Conservation (phyloP, 495 filamentous ascomycete genomes). For the Hypoxylon fuscum region DNA sequence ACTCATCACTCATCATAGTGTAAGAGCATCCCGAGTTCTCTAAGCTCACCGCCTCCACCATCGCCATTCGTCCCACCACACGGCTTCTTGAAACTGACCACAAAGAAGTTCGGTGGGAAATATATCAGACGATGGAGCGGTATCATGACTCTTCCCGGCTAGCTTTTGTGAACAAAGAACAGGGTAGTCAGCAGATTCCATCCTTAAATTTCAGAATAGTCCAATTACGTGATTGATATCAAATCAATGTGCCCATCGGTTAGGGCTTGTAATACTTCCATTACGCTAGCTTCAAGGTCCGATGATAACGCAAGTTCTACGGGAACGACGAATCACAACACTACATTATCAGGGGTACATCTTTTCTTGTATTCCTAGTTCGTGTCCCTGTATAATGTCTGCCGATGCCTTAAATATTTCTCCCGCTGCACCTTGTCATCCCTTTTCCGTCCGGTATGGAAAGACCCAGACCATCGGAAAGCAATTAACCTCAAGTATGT, state of each 20-base stretch:
- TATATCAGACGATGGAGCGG: conserved; percentile 1
- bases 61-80: conserved; percentile 20
- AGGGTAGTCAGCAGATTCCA: neutral
- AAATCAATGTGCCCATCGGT: conserved; percentile 6
- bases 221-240: conserved; percentile 11
- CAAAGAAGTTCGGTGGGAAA: conserved; percentile 3
- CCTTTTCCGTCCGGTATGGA: conserved; percentile 1
- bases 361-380: neutral
- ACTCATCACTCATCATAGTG: too few relatives aligned
- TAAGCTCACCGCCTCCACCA: conserved; percentile 22
- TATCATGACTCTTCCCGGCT: conserved; percentile 7
- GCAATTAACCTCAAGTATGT: neutral
- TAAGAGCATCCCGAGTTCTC: conserved; percentile 6
- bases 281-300: conserved; percentile 1
- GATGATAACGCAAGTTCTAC: conserved; percentile 12
- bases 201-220: neutral
- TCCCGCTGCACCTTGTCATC: conserved; percentile 1
- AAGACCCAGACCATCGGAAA: conserved; percentile 14
- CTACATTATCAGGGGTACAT: neutral
- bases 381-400: neutral
- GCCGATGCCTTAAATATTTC: neutral
- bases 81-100: conserved; percentile 16
- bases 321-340: neutral
- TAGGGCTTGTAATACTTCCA: conserved; percentile 20
- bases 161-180: neutral